Conservation (phyloP, 2,329 filamentous ascomycete genomes). For the Decorospora gaudefroyi region DNA sequence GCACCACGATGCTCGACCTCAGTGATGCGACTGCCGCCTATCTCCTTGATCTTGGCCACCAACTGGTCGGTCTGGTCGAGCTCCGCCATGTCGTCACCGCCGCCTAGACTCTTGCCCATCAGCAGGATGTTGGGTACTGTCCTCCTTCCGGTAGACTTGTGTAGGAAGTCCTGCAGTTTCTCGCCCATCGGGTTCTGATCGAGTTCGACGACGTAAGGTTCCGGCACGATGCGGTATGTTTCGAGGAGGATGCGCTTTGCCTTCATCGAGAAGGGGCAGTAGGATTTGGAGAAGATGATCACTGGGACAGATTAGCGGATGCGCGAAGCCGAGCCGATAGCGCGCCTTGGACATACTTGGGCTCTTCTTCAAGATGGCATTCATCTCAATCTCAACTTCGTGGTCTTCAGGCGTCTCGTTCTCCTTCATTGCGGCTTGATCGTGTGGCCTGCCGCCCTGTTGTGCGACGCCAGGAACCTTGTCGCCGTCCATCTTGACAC, state of each 20-base stretch:
- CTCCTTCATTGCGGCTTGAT: slow-evolving; percentile 50
- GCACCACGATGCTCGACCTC: slow-evolving; percentile 32
- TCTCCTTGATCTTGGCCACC: slow-evolving; percentile 69
- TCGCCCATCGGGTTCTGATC: slow-evolving; percentile 77
- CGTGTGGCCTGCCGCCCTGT: slow-evolving; percentile 50
- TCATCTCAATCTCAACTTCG: slow-evolving; percentile 71
- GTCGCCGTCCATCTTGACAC: slow-evolving; percentile 55
- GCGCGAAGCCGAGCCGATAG: background rate
- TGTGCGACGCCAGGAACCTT: slow-evolving; percentile 50
- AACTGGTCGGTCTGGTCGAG: slow-evolving; percentile 67
- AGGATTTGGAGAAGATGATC: slow-evolving; percentile 94
- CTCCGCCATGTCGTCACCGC: slow-evolving; percentile 80
- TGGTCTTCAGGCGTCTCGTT: slow-evolving; percentile 63
- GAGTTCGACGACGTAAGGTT: slow-evolving; percentile 87
- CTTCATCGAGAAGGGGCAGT: slow-evolving; percentile 82
- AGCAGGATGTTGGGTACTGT: slow-evolving; percentile 94
- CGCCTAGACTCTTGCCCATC: slow-evolving; percentile 85
- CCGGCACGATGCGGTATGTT: slow-evolving; percentile 79
- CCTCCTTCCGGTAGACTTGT: slow-evolving; percentile 72
- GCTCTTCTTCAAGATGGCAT: slow-evolving; percentile 78
- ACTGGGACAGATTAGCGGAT: slow-evolving; percentile 58
- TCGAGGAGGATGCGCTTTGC: slow-evolving; percentile 86
- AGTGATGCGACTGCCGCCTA: slow-evolving; percentile 70
- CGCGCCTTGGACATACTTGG: slow-evolving; percentile 64
- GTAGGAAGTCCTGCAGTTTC: slow-evolving; percentile 72